Base-by-base conservation (phyloP, 495 filamentous ascomycete genomes). In the Aspergillus saccharolyticus region DNA sequence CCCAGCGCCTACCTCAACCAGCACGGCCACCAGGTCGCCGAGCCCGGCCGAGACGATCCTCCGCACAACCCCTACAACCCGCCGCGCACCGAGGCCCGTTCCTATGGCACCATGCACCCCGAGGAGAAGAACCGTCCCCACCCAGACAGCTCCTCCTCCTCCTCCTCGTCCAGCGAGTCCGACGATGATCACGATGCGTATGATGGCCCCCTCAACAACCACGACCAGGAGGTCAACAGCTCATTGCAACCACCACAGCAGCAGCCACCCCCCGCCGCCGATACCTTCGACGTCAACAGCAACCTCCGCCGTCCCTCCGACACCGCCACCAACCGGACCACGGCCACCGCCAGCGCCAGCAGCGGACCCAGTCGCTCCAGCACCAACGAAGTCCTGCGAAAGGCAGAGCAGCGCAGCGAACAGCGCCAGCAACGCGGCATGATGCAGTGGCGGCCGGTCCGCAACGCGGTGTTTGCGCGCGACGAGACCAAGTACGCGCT, bases 61-160 rank as follows among this genome's bases (percentile, higher is more conserved):
- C 78, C 83, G 0, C 67, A 83, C 55, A 83, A 91, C 62, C 85
- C 87, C 0, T 69, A 68, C 39, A 70, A 76, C 14, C 79, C 80
- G 4, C 73, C 68, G 8, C 74, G 73, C 7, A 28, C 21, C 46
- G 46, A 24, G 20, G 46, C 46, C 6, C 7, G 6, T 7, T 5
- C 46, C 46, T 25, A 49, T 21, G 46, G 46, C 9, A 49, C 46
- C 46, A 49, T 49, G 46, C 46, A 49, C 46, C 21, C 46, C 12
- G 46, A 49, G 33, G 33, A 52, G 3, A 8, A 48, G n/a, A 17
- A 18, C 14, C 56, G 19, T 1, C 19, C 48, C n/a, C 45, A 58
- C 7, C 43, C 39, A 15, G 55, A 58, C 47, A 44, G 55, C 20
- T 49, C 46, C 17, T 16, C 25, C 9, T 28, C 25, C 25, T 28